A percentile compares a stretch with the other conserved stretches of the same genome.
Evolutionary conservation across 164 flowering plant genomes (phyloP).

Genomic region (Stephania japonica): DNA sequence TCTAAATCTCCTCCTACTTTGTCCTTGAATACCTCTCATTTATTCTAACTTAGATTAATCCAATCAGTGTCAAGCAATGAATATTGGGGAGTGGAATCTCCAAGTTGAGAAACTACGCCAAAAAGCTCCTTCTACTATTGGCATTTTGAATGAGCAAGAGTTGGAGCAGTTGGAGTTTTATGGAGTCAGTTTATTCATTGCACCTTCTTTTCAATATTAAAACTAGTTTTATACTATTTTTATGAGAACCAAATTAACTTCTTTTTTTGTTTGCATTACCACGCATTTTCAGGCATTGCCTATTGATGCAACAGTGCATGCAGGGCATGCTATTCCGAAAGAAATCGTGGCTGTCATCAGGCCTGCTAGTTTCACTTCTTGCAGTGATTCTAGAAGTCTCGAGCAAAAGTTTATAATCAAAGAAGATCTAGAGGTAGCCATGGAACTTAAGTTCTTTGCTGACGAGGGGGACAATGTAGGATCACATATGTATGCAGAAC

Average conservation of each 20-base stretch:
- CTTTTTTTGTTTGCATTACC: background rate
- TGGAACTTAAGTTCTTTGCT: conserved; percentile 30
- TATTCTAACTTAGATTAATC: background rate
- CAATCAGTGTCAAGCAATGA: conserved; percentile 40
- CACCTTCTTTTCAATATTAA: background rate
- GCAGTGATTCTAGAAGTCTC: conserved; percentile 23
- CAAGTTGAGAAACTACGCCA: conserved; percentile 38
- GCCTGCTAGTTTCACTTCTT: conserved; percentile 38
- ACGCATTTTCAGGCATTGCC: conserved; percentile 47
- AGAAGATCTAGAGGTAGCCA: conserved; percentile 35
- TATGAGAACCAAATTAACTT: background rate
- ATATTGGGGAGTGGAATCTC: conserved; percentile 36
- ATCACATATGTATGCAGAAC: conserved; percentile 22
- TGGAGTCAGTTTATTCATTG: conserved; percentile 38
- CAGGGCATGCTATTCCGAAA: conserved; percentile 46
- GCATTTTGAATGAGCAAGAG: conserved; percentile 31
- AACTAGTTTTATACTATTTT: background rate
- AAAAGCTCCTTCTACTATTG: conserved; percentile 51
- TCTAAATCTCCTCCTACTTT: background rate
- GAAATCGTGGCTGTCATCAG: conserved; percentile 66
- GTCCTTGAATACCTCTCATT: background rate
- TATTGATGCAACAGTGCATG: conserved; percentile 24
- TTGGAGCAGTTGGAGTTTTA: conserved; percentile 52
- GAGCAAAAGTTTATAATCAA: conserved; percentile 53
- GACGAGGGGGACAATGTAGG: conserved; percentile 8